A percentile compares a stretch with the other conserved stretches of the same genome.
Conservation (phyloP, 768 basidiomycete genomes). For the Mycena belliarum region DNA sequence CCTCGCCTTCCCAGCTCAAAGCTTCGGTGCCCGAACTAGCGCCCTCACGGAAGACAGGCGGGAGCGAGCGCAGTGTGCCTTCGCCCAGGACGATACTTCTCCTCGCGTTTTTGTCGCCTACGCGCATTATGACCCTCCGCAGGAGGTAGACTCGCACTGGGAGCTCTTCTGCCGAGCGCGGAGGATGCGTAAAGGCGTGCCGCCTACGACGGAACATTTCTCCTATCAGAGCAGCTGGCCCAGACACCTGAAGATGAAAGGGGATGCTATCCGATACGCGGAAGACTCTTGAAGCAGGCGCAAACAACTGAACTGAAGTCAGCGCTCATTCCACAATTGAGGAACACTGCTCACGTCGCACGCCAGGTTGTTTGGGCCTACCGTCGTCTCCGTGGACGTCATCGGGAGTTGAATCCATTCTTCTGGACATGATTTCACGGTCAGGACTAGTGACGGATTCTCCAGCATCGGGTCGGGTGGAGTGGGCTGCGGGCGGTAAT, state of each 20-base stretch:
- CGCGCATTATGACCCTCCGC: background rate
- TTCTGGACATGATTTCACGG: background rate
- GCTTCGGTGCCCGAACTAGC: background rate
- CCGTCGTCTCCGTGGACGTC: too few relatives aligned
- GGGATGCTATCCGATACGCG: background rate
- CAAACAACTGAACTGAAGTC: background rate
- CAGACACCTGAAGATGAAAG: background rate
- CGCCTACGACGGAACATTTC: background rate
- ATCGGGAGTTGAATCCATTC: background rate
- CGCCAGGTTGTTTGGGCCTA: background rate
- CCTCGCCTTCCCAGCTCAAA: background rate
- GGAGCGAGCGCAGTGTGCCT: background rate
- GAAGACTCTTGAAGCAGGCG: background rate
- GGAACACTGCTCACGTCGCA: background rate
- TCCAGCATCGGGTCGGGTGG: background rate
- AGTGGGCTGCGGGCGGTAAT: background rate
- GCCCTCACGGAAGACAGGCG: background rate
- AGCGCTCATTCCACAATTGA: background rate
- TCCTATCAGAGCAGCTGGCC: background rate
- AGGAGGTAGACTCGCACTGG: background rate
- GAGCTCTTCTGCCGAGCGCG: background rate
- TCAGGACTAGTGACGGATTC: background rate
- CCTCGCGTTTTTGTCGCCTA: background rate
- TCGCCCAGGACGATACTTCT: background rate
- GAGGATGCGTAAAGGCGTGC: background rate